phyloP scores from a whole-genome alignment of 495 filamentous ascomycete genomes.

The Aspergillus mulundensis region DNA sequence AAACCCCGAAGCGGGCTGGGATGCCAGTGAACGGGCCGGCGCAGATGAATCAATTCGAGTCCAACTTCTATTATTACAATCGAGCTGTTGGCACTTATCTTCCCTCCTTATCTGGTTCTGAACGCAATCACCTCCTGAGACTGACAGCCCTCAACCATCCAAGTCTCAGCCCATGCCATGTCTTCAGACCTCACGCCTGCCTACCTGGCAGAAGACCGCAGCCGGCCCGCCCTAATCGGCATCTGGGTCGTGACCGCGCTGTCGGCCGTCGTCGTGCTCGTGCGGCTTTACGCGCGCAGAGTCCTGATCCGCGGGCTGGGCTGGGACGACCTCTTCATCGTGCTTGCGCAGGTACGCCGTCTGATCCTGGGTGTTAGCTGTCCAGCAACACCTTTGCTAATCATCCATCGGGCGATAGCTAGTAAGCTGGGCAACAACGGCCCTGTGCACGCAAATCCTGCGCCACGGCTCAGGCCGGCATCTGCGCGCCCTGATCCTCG shows the following conservation, averaged over 20 bases:
- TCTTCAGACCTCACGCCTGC: not conserved
- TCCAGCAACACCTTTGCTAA: not conserved
- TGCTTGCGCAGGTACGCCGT: not conserved
- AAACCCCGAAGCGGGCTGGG: too few relatives aligned
- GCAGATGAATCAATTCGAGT: too few relatives aligned
- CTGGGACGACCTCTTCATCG: constrained; percentile 4
- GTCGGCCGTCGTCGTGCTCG: not conserved
- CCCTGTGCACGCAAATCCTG: not conserved
- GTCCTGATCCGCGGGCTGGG: not conserved
- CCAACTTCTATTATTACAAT: not conserved
- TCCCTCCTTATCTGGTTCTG: too few relatives aligned
- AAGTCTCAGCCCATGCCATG: not conserved
- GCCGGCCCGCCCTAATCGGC: not conserved
- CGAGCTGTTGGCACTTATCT: too few relatives aligned
- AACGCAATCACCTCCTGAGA: too few relatives aligned
- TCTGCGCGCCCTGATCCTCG: not conserved
- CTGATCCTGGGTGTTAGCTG: not conserved
- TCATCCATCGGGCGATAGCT: not conserved
- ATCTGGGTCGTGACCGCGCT: constrained; percentile 3
- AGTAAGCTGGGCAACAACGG: not conserved
- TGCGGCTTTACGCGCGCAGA: constrained; percentile 4
- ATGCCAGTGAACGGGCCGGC: too few relatives aligned
- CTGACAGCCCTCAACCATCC: too few relatives aligned
- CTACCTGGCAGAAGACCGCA: constrained; percentile 6
- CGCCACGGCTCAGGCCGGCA: not conserved